phyloP scores from a whole-genome alignment of 2,329 filamentous ascomycete species.

The Pseudonectria buxi region DNA sequence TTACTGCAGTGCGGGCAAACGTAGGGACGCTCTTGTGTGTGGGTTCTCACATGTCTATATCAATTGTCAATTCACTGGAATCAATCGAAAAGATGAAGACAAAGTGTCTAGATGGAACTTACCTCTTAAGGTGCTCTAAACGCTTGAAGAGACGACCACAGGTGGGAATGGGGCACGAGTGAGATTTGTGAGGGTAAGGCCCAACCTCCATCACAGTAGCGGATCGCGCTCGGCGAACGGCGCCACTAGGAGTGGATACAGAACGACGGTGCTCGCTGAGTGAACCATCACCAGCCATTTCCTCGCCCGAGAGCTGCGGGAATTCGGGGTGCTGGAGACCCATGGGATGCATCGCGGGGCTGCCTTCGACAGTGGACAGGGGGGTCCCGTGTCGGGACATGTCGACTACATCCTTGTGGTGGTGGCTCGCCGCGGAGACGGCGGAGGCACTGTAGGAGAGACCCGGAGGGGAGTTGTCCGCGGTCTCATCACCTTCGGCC shows the following conservation, averaged over 20 bases:
- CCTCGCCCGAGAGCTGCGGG: constrained; percentile 54
- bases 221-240: constrained; percentile 82
- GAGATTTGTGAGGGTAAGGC: constrained; percentile 94
- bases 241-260: constrained; percentile 65
- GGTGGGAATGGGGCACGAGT: constrained; percentile 98
- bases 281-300: constrained; percentile 47
- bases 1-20: constrained; percentile 97
- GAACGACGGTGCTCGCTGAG: constrained; percentile 51
- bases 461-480: constrained; percentile 71
- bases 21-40: constrained; percentile 98
- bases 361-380: constrained; percentile 75
- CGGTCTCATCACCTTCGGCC: constrained; percentile 70
- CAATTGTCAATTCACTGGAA: constrained; percentile 6
- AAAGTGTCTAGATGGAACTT: constrained; percentile 45
- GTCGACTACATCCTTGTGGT: constrained; percentile 74
- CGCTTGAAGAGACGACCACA: constrained; percentile 98
- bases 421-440: constrained; percentile 55
- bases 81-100: constrained; percentile 30
- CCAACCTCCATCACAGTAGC: constrained; percentile 95
- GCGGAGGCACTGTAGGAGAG: constrained; percentile 65
- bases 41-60: constrained; percentile 90
- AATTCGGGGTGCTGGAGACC: constrained; percentile 69
- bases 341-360: constrained; percentile 65
- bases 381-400: constrained; percentile 90
- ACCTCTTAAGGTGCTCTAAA: constrained; percentile 98